Base-by-base conservation (phyloP, 257 asterid species). In the Prunella vulgaris region DNA sequence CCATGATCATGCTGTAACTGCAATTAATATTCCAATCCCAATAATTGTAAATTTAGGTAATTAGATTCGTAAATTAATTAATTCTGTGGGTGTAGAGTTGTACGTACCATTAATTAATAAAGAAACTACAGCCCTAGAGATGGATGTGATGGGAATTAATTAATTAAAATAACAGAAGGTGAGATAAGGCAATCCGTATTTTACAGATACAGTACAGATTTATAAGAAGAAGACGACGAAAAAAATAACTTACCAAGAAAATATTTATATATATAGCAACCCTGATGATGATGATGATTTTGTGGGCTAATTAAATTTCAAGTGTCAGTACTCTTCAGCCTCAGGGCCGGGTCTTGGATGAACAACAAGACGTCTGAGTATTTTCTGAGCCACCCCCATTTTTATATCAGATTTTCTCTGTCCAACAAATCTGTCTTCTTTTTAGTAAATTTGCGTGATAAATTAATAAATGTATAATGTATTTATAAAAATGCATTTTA, bases 111-210 rank as follows among this genome's bases (percentile, higher is more conserved):
- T 37, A 2, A 8, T 35, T 35, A 35, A 48, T 5, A 40, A 9
- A 42, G 56, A 27, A n/a, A 58, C 63, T 14, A 46, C 10, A 40
- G 76, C 48, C 64, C 42, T 58, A 61, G 48, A 33, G 76, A 76
- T 64, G 48, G 76, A 76, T 64, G 48, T 64, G 76, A 76, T 44
- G 42, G 68, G 60, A 67, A 60, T 13, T 59, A 28, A 60, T 13
- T 59, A 28, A 60, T 60, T 61, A 69, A 69, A 69, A 44, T 74
- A 74, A 66, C 57, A 74, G 8, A 62, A 14, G 75, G 72, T 63
- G 66, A 28, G 30, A 62, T 35, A 17, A 63, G 54, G 54, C 52
- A 75, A 53, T 76, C 69, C 68, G 80, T 64, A 76, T 64, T 70
- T 44, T 32, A 46, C 64, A 75, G 67, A 56, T 28, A 42, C 25